Evolutionary conservation across 768 basidiomycete species (phyloP).

Genomic region (Vararia minispora): DNA sequence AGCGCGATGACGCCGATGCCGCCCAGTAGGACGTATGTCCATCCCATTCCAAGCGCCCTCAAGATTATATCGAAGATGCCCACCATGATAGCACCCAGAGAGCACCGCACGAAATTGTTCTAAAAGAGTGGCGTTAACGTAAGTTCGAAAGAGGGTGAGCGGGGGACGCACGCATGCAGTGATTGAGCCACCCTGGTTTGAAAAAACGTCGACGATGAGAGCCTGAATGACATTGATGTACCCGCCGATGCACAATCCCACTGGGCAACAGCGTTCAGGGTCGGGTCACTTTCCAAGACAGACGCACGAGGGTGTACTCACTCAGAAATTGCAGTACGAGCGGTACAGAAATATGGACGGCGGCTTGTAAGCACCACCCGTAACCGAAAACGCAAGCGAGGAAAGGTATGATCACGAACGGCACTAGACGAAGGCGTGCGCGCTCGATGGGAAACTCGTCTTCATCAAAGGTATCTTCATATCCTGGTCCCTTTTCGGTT

Average conservation of each 20-base stretch:
- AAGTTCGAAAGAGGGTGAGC: neutral
- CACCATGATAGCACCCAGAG: slow-evolving; percentile 43
- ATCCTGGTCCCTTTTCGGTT: no score
- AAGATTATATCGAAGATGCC: slow-evolving; percentile 52
- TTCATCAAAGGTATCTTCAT: slow-evolving; percentile 17
- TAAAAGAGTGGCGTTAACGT: slow-evolving; percentile 23
- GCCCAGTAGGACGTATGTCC: slow-evolving; percentile 54
- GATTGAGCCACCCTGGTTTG: slow-evolving; percentile 47
- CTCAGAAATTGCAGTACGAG: slow-evolving; percentile 33
- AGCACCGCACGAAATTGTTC: slow-evolving; percentile 62
- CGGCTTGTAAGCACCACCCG: slow-evolving; percentile 44
- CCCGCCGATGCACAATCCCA: slow-evolving; percentile 34
- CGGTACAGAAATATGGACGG: slow-evolving; percentile 37
- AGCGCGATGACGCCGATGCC: slow-evolving; percentile 33
- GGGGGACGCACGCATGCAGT: slow-evolving; percentile 57
- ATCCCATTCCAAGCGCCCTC: slow-evolving; percentile 44
- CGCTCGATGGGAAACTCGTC: slow-evolving; percentile 46
- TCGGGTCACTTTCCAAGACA: no score
- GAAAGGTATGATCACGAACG: slow-evolving; percentile 28
- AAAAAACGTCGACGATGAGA: slow-evolving; percentile 51
- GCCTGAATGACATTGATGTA: slow-evolving; percentile 49
- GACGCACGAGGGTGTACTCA: no score
- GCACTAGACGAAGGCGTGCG: slow-evolving; percentile 38
- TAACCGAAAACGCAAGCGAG: slow-evolving; percentile 35
- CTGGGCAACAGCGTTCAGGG: slow-evolving; percentile 28